These are phyloP conservation scores for Suillus americanus DNA, from an alignment of 768 basidiomycete species.

Conservation along the genomic window DNA sequence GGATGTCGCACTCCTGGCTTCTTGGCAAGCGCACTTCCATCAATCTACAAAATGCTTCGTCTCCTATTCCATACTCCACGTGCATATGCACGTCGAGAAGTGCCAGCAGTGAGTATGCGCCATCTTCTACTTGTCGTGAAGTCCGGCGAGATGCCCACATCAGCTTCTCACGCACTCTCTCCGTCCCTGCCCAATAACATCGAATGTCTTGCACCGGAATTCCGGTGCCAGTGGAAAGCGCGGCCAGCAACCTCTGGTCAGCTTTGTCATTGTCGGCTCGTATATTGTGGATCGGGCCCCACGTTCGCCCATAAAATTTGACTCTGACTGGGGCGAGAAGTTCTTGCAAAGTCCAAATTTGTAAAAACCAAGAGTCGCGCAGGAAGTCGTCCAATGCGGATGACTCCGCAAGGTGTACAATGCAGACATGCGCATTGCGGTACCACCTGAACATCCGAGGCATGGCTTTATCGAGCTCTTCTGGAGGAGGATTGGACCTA, in stretches of 20 bases:
- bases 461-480: neutral
- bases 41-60: constrained; percentile 17
- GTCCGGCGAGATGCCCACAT: constrained; percentile 19
- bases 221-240: constrained; percentile 15
- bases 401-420: constrained; percentile 14
- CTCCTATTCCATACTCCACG: constrained; percentile 14
- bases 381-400: constrained; percentile 8
- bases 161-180: constrained; percentile 20
- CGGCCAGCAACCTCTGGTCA: constrained; percentile 13
- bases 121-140: constrained; percentile 14
- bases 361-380: constrained; percentile 16
- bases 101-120: constrained; percentile 20
- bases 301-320: constrained; percentile 22
- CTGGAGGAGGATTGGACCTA: neutral
- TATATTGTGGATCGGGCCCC: constrained; percentile 18
- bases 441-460: constrained; percentile 17
- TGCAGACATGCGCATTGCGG: constrained; percentile 22
- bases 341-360: constrained; percentile 12
- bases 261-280: constrained; percentile 23
- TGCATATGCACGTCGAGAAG: constrained; percentile 16
- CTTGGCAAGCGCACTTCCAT: constrained; percentile 17
- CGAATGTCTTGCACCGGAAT: constrained; percentile 16
- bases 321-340: constrained; percentile 19
- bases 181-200: constrained; percentile 17
- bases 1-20: constrained; percentile 20